Conservation (phyloP, 768 basidiomycete genomes). For the Pleurotus tuber-regium region DNA sequence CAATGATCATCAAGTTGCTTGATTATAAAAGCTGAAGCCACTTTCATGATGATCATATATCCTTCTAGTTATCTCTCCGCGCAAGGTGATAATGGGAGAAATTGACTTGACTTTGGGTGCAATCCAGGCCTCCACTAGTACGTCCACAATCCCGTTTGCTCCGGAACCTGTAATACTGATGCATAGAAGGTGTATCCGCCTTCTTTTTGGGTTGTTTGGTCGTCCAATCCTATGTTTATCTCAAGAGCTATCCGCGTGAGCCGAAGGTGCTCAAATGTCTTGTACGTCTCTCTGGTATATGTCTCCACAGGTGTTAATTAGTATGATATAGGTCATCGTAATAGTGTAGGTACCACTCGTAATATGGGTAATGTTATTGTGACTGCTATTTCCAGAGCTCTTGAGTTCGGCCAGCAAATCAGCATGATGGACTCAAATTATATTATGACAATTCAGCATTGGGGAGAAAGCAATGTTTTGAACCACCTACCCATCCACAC, state of each 20-base stretch:
- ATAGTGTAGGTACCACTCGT: too few relatives aligned
- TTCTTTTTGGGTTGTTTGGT: not conserved
- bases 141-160: not conserved
- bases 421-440: not conserved
- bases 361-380: too few relatives aligned
- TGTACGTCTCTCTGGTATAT: too few relatives aligned
- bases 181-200: not conserved
- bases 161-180: not conserved
- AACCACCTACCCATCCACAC: too few relatives aligned
- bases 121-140: not conserved
- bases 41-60: too few relatives aligned
- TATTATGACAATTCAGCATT: not conserved
- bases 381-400: not conserved
- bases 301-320: too few relatives aligned
- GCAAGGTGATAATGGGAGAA: too few relatives aligned
- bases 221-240: not conserved
- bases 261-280: not conserved
- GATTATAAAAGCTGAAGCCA: too few relatives aligned
- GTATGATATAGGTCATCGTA: too few relatives aligned
- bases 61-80: too few relatives aligned
- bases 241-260: not conserved
- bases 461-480: not conserved
- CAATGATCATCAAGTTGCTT: too few relatives aligned
- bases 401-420: not conserved
- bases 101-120: not conserved